Evolutionary conservation across 73 alveolate species (phyloP), one percentile per base, ranked within the genome.

Genomic region (Blepharisma japonicum): DNA sequence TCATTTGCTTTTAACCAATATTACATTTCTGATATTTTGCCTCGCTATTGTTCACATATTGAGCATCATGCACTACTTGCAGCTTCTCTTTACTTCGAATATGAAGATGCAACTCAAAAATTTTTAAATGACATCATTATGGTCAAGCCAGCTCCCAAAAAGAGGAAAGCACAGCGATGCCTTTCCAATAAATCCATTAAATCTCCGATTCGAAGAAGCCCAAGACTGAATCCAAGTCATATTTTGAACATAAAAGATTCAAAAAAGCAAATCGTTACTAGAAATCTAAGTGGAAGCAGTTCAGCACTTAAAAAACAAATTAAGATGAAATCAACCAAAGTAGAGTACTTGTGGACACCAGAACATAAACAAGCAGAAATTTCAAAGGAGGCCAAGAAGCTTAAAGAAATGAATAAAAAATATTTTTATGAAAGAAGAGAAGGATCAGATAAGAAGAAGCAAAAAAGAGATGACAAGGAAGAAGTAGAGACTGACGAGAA

Each of bases 171-270:
- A 20, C 74, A n/a, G 11, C 14, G 23, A 61, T 14, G 47, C 14
- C 14, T 14, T 11, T 14, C 47, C 0, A 25, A 2, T 61, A 9
- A 11, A 9, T 61, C 74, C 18, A 0, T 61, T 61, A 61, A 61
- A 61, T 61, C 74, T 14, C 74, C 74, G 2, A 9, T 61, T 14
- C 14, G 74, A 25, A 61, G 74, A 61, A 61, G 74, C 5, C 74
- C 74, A 39, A 61, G 74, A 61, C 23, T 61, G 11, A 25, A 8
- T 61, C 18, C 18, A 61, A 18, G n/a, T 2, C 38, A 61, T 14
- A 48, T 61, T 61, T n/a, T 25, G 11, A 14, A 20, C 0, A 61
- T 14, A 25, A 39, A 61, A 61, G 42, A 32, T 32, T 32, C 42
- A 32, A 61, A 61, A 25, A 61, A 61, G 5, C 47, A 14, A 20